phyloP scores from a whole-genome alignment of 1,284 basidiomycete genomes.

The Trichosporon coremiiforme region DNA sequence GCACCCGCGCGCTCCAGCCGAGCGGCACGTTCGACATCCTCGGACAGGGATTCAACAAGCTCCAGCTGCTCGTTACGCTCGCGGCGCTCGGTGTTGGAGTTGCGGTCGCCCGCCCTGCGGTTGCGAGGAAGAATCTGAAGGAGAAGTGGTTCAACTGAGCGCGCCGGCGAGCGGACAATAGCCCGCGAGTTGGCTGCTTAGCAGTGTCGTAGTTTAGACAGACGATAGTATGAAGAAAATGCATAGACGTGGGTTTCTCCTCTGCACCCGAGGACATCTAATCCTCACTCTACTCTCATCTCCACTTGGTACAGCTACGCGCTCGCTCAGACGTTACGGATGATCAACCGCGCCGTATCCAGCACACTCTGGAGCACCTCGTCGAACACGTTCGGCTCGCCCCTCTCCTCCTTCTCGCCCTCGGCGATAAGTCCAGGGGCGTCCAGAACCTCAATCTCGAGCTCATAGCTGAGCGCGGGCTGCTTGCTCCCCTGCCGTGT shows the following conservation, averaged over 20 bases:
- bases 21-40: conserved; percentile 93
- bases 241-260: conserved; percentile 5
- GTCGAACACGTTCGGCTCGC: conserved; percentile 57
- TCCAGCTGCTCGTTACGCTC: conserved; percentile 83
- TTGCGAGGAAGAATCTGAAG: conserved; percentile 48
- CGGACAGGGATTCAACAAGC: conserved; percentile 88
- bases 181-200: too few species aligned
- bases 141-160: conserved; percentile 51
- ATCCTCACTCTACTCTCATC: too few species aligned
- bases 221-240: background rate
- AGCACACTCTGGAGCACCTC: conserved; percentile 59
- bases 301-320: too few species aligned
- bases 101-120: conserved; percentile 64
- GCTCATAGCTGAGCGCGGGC: conserved; percentile 57
- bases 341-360: conserved; percentile 59
- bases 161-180: background rate
- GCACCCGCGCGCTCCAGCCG: conserved; percentile 73
- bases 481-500: background rate
- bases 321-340: conserved; percentile 56
- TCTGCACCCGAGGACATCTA: too few species aligned
- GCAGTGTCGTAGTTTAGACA: background rate
- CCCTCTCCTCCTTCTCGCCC: conserved; percentile 53
- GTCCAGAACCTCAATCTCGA: conserved; percentile 63
- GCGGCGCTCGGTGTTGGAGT: conserved; percentile 72
- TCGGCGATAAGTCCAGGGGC: conserved; percentile 58